These are phyloP conservation scores for Ustilago vetiveriae DNA, from an alignment of 1,284 basidiomycete species.

Conservation along the genomic window DNA sequence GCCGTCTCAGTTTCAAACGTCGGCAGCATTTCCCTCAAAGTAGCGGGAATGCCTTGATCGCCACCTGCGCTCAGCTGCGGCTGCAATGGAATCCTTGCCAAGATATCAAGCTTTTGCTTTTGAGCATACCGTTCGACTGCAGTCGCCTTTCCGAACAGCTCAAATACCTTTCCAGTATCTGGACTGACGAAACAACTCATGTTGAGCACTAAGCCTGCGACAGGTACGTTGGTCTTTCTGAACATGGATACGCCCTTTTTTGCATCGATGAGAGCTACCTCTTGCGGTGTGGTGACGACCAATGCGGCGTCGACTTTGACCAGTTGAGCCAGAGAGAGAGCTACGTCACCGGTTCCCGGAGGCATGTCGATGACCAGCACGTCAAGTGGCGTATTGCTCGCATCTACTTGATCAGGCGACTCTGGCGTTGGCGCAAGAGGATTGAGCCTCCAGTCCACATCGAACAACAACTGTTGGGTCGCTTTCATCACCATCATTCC, in stretches of 20 bases:
- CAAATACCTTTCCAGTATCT: slow-evolving; percentile 76
- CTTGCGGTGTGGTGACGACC: slow-evolving; percentile 91
- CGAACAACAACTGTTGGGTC: slow-evolving; percentile 93
- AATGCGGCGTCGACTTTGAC: slow-evolving; percentile 70
- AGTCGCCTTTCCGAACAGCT: slow-evolving; percentile 80
- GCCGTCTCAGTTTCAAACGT: too few species aligned
- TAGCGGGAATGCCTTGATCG: slow-evolving; percentile 75
- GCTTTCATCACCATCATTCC: slow-evolving; percentile 99
- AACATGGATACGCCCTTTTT: slow-evolving; percentile 94
- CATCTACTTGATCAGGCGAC: slow-evolving; percentile 4
- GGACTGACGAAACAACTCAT: slow-evolving; percentile 89
- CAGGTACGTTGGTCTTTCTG: slow-evolving; percentile 85
- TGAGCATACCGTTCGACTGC: slow-evolving; percentile 76
- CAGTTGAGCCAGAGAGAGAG: slow-evolving; percentile 89
- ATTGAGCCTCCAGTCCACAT: slow-evolving; percentile 83
- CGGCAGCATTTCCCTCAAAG: slow-evolving; percentile 62
- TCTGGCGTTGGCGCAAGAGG: slow-evolving; percentile 15
- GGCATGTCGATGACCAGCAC: slow-evolving; percentile 95
- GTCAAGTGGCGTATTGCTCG: slow-evolving; percentile 72
- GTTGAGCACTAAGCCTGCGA: slow-evolving; percentile 88
- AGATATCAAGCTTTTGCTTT: slow-evolving; percentile 74
- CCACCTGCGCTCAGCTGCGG: slow-evolving; percentile 79
- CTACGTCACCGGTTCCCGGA: slow-evolving; percentile 95
- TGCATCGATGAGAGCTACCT: slow-evolving; percentile 90
- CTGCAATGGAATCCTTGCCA: slow-evolving; percentile 87